A percentile compares a stretch with the other conserved stretches of the same genome.
These are phyloP conservation scores for Westerdykella ornata DNA, from an alignment of 2,329 filamentous ascomycete genomes.

Conservation along the genomic window DNA sequence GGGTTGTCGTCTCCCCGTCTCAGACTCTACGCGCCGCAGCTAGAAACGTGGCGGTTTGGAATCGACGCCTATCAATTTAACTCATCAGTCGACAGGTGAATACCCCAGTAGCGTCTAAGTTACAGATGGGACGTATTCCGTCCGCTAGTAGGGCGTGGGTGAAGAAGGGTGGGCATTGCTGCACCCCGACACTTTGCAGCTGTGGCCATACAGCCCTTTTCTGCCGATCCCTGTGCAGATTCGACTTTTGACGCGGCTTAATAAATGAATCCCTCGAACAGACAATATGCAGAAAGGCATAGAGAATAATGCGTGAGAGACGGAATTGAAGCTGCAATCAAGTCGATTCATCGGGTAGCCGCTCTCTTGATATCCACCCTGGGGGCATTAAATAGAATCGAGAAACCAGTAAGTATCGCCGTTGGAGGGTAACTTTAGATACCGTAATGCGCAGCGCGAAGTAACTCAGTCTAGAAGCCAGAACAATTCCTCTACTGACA, in stretches of 20 bases:
- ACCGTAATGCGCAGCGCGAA: too few relatives aligned
- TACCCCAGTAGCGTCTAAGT: conserved; percentile 6
- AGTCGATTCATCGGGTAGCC: too few relatives aligned
- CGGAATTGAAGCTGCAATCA: too few relatives aligned
- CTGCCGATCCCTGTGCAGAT: conserved; percentile 17
- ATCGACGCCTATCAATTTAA: conserved; percentile 8
- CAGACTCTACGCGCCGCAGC: neutral
- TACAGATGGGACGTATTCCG: conserved; percentile 15
- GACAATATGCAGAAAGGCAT: conserved; percentile 1
- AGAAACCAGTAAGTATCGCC: too few relatives aligned
- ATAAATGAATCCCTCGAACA: conserved; percentile 18
- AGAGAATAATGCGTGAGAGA: neutral
- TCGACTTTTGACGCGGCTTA: conserved; percentile 17
- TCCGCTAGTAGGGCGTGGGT: conserved; percentile 4
- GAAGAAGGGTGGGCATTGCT: conserved; percentile 5
- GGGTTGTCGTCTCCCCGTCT: neutral
- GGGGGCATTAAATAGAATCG: too few relatives aligned
- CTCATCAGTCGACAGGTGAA: conserved; percentile 12
- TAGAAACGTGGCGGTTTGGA: conserved; percentile 8
- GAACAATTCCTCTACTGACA: too few relatives aligned
- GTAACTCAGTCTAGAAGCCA: too few relatives aligned
- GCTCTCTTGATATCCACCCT: too few relatives aligned
- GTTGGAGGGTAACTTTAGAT: too few relatives aligned
- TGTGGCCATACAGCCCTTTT: conserved; percentile 10
- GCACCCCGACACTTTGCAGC: conserved; percentile 9